Conservation (phyloP, 495 filamentous ascomycete genomes). For the Viridothelium virens region DNA sequence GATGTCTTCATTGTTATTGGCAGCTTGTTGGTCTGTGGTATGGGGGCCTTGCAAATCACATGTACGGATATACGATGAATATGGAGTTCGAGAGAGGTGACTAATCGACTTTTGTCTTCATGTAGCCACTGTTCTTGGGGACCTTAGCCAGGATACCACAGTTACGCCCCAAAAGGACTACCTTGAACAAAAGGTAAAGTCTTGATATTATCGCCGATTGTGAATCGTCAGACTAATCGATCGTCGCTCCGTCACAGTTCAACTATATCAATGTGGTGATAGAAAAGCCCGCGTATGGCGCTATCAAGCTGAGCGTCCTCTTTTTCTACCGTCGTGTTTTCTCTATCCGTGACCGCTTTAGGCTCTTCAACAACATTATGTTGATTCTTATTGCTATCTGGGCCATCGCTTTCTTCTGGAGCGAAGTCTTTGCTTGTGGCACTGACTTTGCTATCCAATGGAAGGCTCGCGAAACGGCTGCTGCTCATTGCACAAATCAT, state of each 20-base stretch:
- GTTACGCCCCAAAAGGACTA: neutral
- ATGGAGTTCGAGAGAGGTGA: neutral
- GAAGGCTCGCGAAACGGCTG: neutral
- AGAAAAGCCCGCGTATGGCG: neutral
- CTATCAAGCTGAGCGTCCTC: neutral
- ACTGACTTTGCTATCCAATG: neutral
- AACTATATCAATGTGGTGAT: constrained; percentile 1
- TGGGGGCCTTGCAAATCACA: constrained; percentile 4
- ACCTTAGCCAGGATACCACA: constrained; percentile 4
- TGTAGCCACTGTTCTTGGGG: neutral
- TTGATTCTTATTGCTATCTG: neutral
- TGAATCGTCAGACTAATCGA: neutral
- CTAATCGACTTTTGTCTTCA: neutral
- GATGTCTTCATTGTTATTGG: constrained; percentile 5
- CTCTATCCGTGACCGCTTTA: neutral
- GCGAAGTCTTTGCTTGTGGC: neutral
- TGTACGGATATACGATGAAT: neutral
- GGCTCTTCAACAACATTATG: constrained; percentile 7
- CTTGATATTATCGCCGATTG: neutral
- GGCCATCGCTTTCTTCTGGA: constrained; percentile 5
- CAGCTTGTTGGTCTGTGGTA: neutral
- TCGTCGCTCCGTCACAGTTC: neutral
- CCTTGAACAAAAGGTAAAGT: constrained; percentile 1
- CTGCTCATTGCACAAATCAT: neutral
- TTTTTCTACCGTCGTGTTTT: constrained; percentile 8